phyloP scores from a whole-genome alignment of 2,329 filamentous ascomycete species.

The Aspergillus fructus region DNA sequence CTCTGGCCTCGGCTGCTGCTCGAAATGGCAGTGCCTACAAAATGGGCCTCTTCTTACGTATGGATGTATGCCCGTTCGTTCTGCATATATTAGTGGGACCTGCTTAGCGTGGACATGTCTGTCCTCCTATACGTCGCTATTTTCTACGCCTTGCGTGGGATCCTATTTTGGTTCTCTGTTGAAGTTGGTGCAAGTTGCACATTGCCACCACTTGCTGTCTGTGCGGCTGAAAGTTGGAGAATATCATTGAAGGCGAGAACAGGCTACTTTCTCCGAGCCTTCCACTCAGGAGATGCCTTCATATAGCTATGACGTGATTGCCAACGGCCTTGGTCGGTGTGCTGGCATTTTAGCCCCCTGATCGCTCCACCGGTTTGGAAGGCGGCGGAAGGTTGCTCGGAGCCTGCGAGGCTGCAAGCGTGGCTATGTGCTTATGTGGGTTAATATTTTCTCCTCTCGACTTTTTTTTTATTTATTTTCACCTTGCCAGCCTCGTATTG shows the following conservation, averaged over 20 bases:
- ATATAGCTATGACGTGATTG: not conserved
- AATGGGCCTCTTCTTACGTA: constrained; percentile 5
- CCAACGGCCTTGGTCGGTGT: not conserved
- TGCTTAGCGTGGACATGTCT: not conserved
- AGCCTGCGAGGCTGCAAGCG: not conserved
- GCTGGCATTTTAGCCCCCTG: constrained; percentile 1
- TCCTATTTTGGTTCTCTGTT: not conserved
- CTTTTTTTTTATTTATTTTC: not conserved
- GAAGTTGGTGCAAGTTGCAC: not conserved
- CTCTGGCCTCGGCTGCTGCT: not conserved
- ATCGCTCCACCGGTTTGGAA: constrained; percentile 4
- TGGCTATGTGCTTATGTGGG: not conserved
- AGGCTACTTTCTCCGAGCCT: no score
- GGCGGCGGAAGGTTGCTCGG: not conserved
- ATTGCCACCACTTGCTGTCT: not conserved
- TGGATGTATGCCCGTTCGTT: not conserved
- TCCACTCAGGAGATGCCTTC: not conserved
- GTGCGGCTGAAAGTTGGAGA: not conserved
- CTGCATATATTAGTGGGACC: not conserved
- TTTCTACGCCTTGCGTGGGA: not conserved
- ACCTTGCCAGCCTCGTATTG: constrained; percentile 1
- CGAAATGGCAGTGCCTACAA: constrained; percentile 4
- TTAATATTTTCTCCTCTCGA: not conserved
- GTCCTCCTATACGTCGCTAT: constrained; percentile 2
- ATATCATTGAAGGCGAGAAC: not conserved